These are phyloP conservation scores for Fabrea salina DNA, from an alignment of 169 alveolate species.

Conservation along the genomic window DNA sequence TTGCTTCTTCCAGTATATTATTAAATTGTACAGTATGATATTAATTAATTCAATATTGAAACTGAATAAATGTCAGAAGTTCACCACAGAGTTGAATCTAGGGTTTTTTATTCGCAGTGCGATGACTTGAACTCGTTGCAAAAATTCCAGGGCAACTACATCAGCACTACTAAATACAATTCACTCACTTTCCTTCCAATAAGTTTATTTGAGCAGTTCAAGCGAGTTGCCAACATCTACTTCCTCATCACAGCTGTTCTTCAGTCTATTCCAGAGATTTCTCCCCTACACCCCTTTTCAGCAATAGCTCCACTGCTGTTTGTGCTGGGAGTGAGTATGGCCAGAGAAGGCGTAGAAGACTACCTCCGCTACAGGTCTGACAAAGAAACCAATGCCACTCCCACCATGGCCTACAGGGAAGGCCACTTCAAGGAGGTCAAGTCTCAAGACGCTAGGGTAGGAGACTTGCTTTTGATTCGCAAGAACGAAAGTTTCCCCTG, in stretches of 20 bases:
- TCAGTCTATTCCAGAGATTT: constrained; percentile 80
- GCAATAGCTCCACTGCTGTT: constrained; percentile 89
- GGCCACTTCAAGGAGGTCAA: constrained; percentile 63
- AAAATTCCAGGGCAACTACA: constrained; percentile 45
- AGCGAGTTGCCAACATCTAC: constrained; percentile 83
- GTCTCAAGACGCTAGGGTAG: constrained; percentile 88
- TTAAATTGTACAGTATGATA: too few species aligned
- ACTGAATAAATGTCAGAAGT: too few species aligned
- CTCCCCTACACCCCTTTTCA: constrained; percentile 90
- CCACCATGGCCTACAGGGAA: constrained; percentile 71
- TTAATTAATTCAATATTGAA: too few species aligned
- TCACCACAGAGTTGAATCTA: too few species aligned
- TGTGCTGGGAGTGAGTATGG: constrained; percentile 89
- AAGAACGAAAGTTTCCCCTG: constrained; percentile 93
- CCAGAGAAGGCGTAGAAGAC: constrained; percentile 92
- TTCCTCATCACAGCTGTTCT: constrained; percentile 86
- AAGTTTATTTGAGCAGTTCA: background rate
- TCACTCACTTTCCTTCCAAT: constrained; percentile 5
- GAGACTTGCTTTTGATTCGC: constrained; percentile 90
- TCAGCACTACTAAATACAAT: constrained; percentile 42
- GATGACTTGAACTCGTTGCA: too few species aligned
- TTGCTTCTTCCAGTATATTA: too few species aligned
- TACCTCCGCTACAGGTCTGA: constrained; percentile 87
- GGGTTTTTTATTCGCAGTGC: too few species aligned
- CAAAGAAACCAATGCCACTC: constrained; percentile 84